phyloP scores from a whole-genome alignment of 345 rosid genomes.

The Brassica nigra region DNA sequence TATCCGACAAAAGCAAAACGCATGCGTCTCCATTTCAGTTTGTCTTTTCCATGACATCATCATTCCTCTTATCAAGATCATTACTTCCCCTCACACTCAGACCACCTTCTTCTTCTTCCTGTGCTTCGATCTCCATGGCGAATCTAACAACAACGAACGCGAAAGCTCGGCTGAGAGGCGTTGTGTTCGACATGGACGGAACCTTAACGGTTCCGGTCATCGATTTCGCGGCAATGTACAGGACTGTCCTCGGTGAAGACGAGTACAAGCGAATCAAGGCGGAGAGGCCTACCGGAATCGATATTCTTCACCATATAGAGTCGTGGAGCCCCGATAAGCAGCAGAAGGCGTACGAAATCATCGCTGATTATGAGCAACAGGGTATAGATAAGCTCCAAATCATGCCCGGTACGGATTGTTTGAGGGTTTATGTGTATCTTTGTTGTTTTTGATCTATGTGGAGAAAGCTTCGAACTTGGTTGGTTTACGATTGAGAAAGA shows the following conservation, averaged over 20 bases:
- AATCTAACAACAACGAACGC: constrained; percentile 23
- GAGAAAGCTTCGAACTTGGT: constrained; percentile 5
- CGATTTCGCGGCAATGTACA: constrained; percentile 90
- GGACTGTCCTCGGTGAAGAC: constrained; percentile 74
- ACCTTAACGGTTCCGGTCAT: constrained; percentile 91
- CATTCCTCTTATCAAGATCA: constrained; percentile 37
- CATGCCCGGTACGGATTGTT: constrained; percentile 69
- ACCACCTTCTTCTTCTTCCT: background rate
- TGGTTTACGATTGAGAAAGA: background rate
- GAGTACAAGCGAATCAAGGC: constrained; percentile 68
- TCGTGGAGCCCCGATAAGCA: constrained; percentile 65
- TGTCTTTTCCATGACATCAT: constrained; percentile 19
- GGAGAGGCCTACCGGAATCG: constrained; percentile 76
- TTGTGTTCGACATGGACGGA: constrained; percentile 87
- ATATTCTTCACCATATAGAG: constrained; percentile 80
- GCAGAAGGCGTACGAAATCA: constrained; percentile 57
- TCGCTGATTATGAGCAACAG: constrained; percentile 71
- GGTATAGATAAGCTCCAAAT: constrained; percentile 85
- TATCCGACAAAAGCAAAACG: no score
- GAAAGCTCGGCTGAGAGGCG: constrained; percentile 58
- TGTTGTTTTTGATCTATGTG: background rate
- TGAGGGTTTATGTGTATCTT: background rate
- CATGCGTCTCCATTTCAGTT: background rate
- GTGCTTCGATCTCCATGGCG: constrained; percentile 30
- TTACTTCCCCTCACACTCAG: constrained; percentile 26